Evolutionary conservation across 2,329 filamentous ascomycete species (phyloP).

Genomic region (Ilyonectria mors-panacis): DNA sequence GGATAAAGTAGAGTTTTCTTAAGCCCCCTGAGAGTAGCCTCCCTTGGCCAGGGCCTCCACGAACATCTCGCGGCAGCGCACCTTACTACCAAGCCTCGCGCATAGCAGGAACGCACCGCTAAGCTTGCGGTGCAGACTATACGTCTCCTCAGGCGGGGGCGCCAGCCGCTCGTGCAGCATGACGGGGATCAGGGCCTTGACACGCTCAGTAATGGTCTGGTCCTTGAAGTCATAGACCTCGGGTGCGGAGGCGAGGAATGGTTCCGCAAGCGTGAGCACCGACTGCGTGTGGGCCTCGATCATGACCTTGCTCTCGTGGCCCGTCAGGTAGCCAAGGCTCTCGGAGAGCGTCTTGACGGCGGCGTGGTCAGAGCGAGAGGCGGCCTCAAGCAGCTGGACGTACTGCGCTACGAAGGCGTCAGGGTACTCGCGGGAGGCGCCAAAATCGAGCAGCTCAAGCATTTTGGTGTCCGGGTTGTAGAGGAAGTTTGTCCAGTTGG

Average conservation of each 20-base stretch:
- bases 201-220: slow-evolving; percentile 96
- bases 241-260: slow-evolving; percentile 83
- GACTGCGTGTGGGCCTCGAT: slow-evolving; percentile 90
- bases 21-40: slow-evolving; percentile 46
- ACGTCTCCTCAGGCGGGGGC: slow-evolving; percentile 97
- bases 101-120: slow-evolving; percentile 96
- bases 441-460: slow-evolving; percentile 95
- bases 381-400: slow-evolving; percentile 83
- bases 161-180: slow-evolving; percentile 93
- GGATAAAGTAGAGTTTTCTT: slow-evolving; percentile 21
- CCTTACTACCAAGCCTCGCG: slow-evolving; percentile 85
- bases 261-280: slow-evolving; percentile 91
- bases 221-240: slow-evolving; percentile 92
- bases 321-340: slow-evolving; percentile 90
- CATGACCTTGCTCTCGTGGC: slow-evolving; percentile 89
- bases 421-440: slow-evolving; percentile 89
- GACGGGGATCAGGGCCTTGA: slow-evolving; percentile 88
- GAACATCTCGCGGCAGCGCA: slow-evolving; percentile 87
- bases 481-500: slow-evolving; percentile 99
- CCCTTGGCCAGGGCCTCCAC: slow-evolving; percentile 64
- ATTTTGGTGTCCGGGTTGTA: slow-evolving; percentile 81
- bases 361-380: slow-evolving; percentile 77
- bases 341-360: slow-evolving; percentile 78
- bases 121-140: slow-evolving; percentile 93
- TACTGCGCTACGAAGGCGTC: slow-evolving; percentile 85